phyloP scores from a whole-genome alignment of 2,329 filamentous ascomycete genomes.

The Exutisphaerella laricina region DNA sequence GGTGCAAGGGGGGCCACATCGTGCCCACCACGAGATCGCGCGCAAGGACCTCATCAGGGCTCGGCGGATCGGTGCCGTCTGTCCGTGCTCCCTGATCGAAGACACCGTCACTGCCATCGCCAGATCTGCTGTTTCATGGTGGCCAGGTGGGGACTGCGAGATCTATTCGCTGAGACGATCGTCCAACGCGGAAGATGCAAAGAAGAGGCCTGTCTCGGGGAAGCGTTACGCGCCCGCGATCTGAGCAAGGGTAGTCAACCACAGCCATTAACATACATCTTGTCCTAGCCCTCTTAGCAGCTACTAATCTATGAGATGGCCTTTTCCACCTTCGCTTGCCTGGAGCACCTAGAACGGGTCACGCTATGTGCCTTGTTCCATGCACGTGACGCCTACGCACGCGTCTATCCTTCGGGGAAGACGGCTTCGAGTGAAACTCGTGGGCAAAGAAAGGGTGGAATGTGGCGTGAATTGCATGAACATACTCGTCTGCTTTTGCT shows the following conservation, averaged over 20 bases:
- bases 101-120: too few species aligned
- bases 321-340: too few species aligned
- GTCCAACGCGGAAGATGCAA: conserved; percentile 3
- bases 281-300: neutral
- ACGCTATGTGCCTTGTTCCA: neutral
- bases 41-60: too few species aligned
- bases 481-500: neutral
- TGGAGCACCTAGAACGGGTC: neutral
- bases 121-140: too few species aligned
- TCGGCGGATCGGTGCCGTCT: too few species aligned
- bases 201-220: neutral
- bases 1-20: neutral
- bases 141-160: too few species aligned
- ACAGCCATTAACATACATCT: too few species aligned
- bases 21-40: neutral
- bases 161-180: too few species aligned
- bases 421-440: too few species aligned
- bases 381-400: neutral
- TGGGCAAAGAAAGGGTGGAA: neutral
- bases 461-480: conserved; percentile 1
- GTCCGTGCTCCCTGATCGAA: too few species aligned
- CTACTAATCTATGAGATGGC: too few species aligned
- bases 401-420: conserved; percentile 5
- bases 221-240: neutral
- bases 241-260: neutral